Conservation (phyloP, 805 yeast species). For the Lipomyces yamanashiensis region DNA sequence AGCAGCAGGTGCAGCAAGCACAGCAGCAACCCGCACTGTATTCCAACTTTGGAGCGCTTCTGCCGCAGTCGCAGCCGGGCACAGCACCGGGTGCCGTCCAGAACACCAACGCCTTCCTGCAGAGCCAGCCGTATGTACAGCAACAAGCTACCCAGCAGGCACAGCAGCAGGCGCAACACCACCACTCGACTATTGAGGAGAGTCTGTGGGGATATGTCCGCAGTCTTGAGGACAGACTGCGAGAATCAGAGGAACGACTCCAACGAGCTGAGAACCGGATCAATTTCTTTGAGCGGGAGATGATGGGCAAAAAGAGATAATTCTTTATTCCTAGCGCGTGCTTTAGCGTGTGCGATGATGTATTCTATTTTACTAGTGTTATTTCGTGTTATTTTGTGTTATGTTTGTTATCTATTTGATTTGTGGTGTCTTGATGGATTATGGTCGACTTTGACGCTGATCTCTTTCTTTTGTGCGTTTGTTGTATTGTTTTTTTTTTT, state of each 20-base stretch:
- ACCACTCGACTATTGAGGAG: slow-evolving; percentile 31
- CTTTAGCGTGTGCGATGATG: neutral
- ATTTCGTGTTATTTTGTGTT: neutral
- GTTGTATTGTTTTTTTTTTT: too few species aligned
- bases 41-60: slow-evolving; percentile 12
- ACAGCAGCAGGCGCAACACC: slow-evolving; percentile 12
- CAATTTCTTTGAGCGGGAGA: slow-evolving; percentile 30
- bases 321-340: neutral
- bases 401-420: neutral
- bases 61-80: slow-evolving; percentile 8
- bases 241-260: slow-evolving; percentile 43
- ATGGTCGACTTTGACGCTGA: too few species aligned
- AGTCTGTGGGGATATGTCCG: slow-evolving; percentile 38
- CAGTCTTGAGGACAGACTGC: slow-evolving; percentile 42
- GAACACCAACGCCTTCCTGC: slow-evolving; percentile 32
- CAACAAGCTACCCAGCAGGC: slow-evolving; percentile 11
- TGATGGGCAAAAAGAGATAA: slow-evolving; percentile 12
- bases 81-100: slow-evolving; percentile 11
- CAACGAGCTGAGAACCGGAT: slow-evolving; percentile 43
- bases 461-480: too few species aligned
- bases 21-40: slow-evolving; percentile 18
- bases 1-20: neutral
- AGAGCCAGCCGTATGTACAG: slow-evolving; percentile 21
- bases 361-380: neutral
- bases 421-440: neutral